Percentiles rank a stretch among this genome's conserved stretches.
These are phyloP conservation scores for Exophiala alcalophila DNA, from an alignment of 2,329 filamentous ascomycete species.

Conservation along the genomic window DNA sequence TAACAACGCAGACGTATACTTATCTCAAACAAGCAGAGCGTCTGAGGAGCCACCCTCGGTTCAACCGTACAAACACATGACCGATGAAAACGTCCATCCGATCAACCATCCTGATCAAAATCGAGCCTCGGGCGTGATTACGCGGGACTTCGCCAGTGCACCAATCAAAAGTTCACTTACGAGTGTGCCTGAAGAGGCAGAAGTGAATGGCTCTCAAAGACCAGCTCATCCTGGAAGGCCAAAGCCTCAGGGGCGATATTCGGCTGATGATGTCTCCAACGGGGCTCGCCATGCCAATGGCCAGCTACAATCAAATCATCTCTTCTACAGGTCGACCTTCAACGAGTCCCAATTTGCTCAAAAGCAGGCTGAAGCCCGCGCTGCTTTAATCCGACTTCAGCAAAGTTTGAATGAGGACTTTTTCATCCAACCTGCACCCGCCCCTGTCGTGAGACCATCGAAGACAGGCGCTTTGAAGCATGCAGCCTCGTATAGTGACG, in stretches of 20 bases:
- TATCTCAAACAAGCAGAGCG: too few relatives aligned
- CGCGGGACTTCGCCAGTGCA: slow-evolving; percentile 26
- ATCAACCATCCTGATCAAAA: slow-evolving; percentile 12
- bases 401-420: slow-evolving; percentile 29
- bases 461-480: slow-evolving; percentile 10
- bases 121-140: slow-evolving; percentile 16
- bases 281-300: neutral
- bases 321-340: slow-evolving; percentile 24
- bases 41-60: neutral
- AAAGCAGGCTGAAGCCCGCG: slow-evolving; percentile 30
- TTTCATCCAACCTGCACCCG: slow-evolving; percentile 12
- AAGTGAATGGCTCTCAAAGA: slow-evolving; percentile 9
- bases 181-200: slow-evolving; percentile 18
- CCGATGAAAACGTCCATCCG: slow-evolving; percentile 10
- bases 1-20: too few relatives aligned
- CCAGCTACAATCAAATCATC: too few relatives aligned
- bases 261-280: slow-evolving; percentile 7
- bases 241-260: neutral
- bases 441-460: slow-evolving; percentile 9
- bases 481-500: slow-evolving; percentile 13
- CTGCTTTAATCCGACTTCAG: slow-evolving; percentile 28
- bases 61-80: slow-evolving; percentile 11
- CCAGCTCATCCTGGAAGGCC: slow-evolving; percentile 7
- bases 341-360: slow-evolving; percentile 27
- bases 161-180: slow-evolving; percentile 17